Evolutionary conservation across 1,139 yeast genomes (phyloP), one percentile per base, ranked within the genome.

Genomic region (Hanseniaspora gamundiae): DNA sequence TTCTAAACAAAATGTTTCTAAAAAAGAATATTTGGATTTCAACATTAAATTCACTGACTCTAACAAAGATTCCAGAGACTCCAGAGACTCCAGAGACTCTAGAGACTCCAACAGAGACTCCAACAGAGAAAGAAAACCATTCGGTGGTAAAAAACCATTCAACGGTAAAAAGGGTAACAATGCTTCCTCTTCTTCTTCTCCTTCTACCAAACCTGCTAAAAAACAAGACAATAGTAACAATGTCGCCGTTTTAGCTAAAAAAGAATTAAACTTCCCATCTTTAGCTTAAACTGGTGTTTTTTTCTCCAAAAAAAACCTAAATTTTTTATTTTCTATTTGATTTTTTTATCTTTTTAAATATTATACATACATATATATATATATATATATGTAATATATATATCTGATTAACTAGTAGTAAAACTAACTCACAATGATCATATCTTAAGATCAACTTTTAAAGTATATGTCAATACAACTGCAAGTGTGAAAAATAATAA

Each of bases 21-120:
- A 76, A 61, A 82, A 81, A 77, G 73, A 71, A 60, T 69, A 69
- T 64, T 73, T 82, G 62, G 84, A 80, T 53, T 67, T 80, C 56
- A 74, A 76, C 52, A 81, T 85, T 50, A 66, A 73, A 46, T 80
- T 80, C 59, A 71, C 78, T 52, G 86, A 79, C 48, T 41, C 57
- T 30, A n/a, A n/a, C n/a, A n/a, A n/a, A n/a, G 16, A n/a, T 17
- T 13, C 60, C 64, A 49, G 53, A 58, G 52, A 59, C 62, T 51
- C 58, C 53, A 51, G 52, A 53, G 48, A 51, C 52, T 40, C 48
- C 48, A 63, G 68, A 55, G 68, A 69, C 55, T 67, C 65, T 50
- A 56, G 55, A 51, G 54, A 55, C 43, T 57, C 55, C 43, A 48
- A 50, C 42, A 54, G 60, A 56, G 61, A 49, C 42, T 43, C 59